phyloP scores from a whole-genome alignment of 106 monocot species.

The Apostasia ramifera region DNA sequence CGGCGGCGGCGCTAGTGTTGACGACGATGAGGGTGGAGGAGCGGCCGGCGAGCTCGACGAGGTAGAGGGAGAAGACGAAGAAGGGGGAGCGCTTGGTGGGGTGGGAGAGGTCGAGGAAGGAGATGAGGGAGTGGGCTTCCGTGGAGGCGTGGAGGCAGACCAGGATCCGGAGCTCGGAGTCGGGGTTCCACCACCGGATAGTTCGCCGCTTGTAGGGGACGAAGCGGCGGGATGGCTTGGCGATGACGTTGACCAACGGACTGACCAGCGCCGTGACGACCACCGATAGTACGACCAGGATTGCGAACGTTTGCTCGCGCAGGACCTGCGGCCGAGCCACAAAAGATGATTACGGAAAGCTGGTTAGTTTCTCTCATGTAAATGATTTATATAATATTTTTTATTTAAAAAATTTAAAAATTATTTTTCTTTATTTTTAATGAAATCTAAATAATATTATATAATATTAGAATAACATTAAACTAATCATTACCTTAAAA shows the following conservation, averaged over 20 bases:
- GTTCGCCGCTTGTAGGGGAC: conserved; percentile 30
- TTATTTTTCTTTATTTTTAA: not conserved
- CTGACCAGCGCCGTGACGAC: conserved; percentile 10
- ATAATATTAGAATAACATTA: no score
- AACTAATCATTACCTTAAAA: not conserved
- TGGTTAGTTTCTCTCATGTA: not conserved
- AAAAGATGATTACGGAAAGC: not conserved
- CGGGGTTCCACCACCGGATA: conserved; percentile 18
- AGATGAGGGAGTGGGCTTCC: conserved; percentile 22
- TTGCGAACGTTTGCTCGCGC: conserved; percentile 10
- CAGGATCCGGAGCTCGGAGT: conserved; percentile 27
- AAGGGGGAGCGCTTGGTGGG: conserved; percentile 35
- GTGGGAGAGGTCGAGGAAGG: conserved; percentile 26
- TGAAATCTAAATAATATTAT: not conserved
- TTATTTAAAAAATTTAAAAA: no score
- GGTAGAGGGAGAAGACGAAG: conserved; percentile 30
- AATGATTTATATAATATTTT: no score
- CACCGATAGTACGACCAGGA: conserved; percentile 16
- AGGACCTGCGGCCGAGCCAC: conserved; percentile 5
- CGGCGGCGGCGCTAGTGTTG: conserved; percentile 2
- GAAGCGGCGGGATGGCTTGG: conserved; percentile 8
- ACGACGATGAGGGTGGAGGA: conserved; percentile 25
- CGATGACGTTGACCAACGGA: conserved; percentile 10
- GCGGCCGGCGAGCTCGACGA: conserved; percentile 37
- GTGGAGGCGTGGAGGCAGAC: conserved; percentile 20